Base-by-base conservation (phyloP, 2,329 filamentous ascomycete genomes). In the Zelopaecilomyces penicillatus region DNA sequence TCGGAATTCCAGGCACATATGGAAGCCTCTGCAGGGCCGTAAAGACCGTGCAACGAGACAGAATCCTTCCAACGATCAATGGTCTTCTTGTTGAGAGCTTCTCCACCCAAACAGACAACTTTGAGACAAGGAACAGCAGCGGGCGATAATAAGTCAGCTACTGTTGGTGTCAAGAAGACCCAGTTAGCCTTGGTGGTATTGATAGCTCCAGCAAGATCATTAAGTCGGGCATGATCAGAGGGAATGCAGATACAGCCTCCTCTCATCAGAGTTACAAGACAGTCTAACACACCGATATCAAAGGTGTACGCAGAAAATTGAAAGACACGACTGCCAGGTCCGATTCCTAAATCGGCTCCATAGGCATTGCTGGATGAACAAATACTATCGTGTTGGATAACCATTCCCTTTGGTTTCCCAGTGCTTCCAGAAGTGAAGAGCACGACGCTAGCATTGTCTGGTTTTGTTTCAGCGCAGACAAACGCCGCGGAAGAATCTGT, bases 341-440 rank as follows among this genome's bases (percentile, higher is more conserved):
- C 60, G 51, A 71, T 70, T 12, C 67, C 64, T 19, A 73, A 65
- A 7, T 62, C 61, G 3, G 65, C 55, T 2, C 62, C 65, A 28
- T 69, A 62, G 2, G 68, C 67, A 10, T 68, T 49, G 6, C 67
- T 65, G 34, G 69, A 68, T 39, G 67, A 69, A 27, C 67, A 66
- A 45, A 68, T 71, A 44, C 69, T 70, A 31, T 58, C 61, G 46
- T 75, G 71, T 3, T 66, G 66, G 46, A 73, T 63, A 38, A 80
- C 67, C 4, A 82, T 77, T 28, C 79, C 79, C 63, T 83, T 83
- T 2, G 79, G 79, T 45, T 71, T 73, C 6, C 79, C 79, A 0
- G 79, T 82, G 48, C 76, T 82, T n/a, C 79, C 79, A 1, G 78
- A 82, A n/a, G 79, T 83, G 56, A 82, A 82, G 55, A 82, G 79